A percentile compares a stretch with the other conserved stretches of the same genome.
Conservation (phyloP, 1,139 yeast species). For the Tardiomyces blankii region DNA sequence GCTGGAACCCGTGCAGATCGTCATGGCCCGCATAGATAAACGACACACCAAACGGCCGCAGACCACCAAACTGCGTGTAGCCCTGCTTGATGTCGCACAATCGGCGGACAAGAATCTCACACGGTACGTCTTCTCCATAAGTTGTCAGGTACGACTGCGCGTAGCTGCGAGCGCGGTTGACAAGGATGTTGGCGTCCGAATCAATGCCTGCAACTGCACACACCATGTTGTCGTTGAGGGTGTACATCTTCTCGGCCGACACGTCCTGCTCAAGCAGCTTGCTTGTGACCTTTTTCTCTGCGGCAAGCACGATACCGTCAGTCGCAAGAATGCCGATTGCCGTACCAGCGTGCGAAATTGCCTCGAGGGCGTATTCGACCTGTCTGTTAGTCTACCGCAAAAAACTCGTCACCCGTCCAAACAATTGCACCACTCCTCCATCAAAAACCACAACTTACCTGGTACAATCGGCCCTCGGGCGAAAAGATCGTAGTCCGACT, state of each 20-base stretch:
- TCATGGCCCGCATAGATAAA: conserved; percentile 95
- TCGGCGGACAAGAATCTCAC: conserved; percentile 78
- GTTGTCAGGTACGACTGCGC: conserved; percentile 81
- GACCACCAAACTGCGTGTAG: conserved; percentile 97
- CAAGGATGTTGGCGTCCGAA: conserved; percentile 89
- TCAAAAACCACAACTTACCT: conserved; percentile 30
- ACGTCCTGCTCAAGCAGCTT: conserved; percentile 90
- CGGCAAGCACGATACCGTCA: conserved; percentile 93
- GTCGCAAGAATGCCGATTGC: conserved; percentile 87
- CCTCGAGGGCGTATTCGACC: conserved; percentile 95
- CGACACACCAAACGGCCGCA: conserved; percentile 96
- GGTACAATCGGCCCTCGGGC: conserved; percentile 96
- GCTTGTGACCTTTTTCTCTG: conserved; percentile 90
- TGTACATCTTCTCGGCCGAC: conserved; percentile 84
- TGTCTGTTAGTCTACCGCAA: conserved; percentile 9
- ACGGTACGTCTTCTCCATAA: conserved; percentile 86
- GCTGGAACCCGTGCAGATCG: conserved; percentile 79
- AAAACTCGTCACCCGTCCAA: neutral
- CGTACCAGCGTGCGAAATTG: conserved; percentile 96
- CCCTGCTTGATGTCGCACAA: conserved; percentile 95
- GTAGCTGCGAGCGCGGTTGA: conserved; percentile 72
- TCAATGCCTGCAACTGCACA: conserved; percentile 98
- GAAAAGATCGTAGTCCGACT: conserved; percentile 97
- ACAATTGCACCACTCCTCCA: neutral
- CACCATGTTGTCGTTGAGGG: conserved; percentile 69